Conservation (phyloP, 345 rosid genomes). For the Garcia nutans region DNA sequence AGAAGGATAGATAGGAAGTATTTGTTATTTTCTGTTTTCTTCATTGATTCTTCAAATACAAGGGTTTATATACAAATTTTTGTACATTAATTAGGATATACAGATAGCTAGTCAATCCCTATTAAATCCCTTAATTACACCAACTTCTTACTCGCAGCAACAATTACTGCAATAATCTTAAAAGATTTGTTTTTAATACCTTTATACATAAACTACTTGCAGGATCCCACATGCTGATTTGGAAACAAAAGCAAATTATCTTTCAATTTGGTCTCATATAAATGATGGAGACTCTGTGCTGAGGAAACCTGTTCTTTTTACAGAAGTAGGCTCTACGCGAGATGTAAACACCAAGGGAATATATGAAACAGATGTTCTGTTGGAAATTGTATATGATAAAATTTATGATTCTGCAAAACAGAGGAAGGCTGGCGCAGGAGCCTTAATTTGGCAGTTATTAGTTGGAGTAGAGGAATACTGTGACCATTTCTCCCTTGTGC, state of each 20-base stretch:
- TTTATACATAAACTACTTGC: background rate
- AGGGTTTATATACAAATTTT: too few species aligned
- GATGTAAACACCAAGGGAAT: constrained; percentile 18
- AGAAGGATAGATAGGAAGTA: too few species aligned
- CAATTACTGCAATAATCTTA: too few species aligned
- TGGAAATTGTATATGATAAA: constrained; percentile 31
- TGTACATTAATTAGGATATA: too few species aligned
- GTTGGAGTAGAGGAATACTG: constrained; percentile 31
- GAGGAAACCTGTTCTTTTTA: constrained; percentile 42
- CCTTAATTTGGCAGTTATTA: constrained; percentile 43
- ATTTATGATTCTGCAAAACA: constrained; percentile 38
- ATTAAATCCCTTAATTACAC: too few species aligned
- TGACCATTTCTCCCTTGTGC: constrained; percentile 35
- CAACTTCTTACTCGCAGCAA: too few species aligned
- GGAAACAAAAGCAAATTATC: constrained; percentile 34
- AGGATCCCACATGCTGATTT: constrained; percentile 37
- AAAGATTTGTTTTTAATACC: background rate
- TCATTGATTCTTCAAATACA: too few species aligned
- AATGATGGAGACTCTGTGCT: constrained; percentile 31
- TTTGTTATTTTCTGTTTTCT: too few species aligned
- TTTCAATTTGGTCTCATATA: constrained; percentile 40
- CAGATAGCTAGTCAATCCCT: too few species aligned
- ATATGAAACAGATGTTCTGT: constrained; percentile 24
- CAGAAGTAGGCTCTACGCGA: constrained; percentile 41
- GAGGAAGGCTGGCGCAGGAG: constrained; percentile 40